Evolutionary conservation across 2,329 filamentous ascomycete species (phyloP).

Genomic region (Colletotrichum orchidophilum): DNA sequence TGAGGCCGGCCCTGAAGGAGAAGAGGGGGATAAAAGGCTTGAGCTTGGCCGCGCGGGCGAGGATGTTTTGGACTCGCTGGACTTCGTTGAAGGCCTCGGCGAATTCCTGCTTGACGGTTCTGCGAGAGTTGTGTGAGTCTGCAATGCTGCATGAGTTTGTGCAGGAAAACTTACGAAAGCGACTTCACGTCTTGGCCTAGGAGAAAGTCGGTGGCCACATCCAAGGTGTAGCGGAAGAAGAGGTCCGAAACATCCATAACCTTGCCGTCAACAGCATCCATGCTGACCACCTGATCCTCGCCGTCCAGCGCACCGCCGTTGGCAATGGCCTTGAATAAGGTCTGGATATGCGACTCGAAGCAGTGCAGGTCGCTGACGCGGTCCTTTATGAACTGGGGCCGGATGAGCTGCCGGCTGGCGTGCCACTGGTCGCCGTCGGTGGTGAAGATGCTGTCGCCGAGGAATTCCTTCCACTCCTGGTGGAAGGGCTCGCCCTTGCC

Average conservation of each 20-base stretch:
- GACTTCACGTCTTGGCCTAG: constrained; percentile 79
- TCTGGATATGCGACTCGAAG: constrained; percentile 82
- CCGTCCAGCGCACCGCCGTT: constrained; percentile 66
- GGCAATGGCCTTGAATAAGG: constrained; percentile 74
- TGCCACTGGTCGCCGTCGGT: constrained; percentile 87
- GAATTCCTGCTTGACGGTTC: constrained; percentile 71
- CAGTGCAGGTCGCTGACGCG: constrained; percentile 83
- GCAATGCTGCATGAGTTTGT: background rate
- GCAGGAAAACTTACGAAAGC: constrained; percentile 53
- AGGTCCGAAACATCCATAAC: constrained; percentile 78
- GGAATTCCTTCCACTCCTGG: constrained; percentile 76
- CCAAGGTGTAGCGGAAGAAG: constrained; percentile 86
- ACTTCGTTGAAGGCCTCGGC: constrained; percentile 85
- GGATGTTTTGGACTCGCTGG: constrained; percentile 76
- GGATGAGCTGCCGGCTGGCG: constrained; percentile 79
- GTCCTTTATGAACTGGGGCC: constrained; percentile 88
- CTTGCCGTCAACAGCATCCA: constrained; percentile 67
- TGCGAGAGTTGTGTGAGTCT: constrained; percentile 37
- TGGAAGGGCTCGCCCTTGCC: constrained; percentile 85
- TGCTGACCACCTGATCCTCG: constrained; percentile 70
- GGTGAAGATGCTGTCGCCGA: constrained; percentile 81
- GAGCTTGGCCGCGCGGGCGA: constrained; percentile 72
- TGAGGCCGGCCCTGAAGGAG: constrained; percentile 71
- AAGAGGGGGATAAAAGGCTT: constrained; percentile 69
- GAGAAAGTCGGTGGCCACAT: constrained; percentile 87